Conservation (phyloP, 306 rosid species). For the Comarum palustre region DNA sequence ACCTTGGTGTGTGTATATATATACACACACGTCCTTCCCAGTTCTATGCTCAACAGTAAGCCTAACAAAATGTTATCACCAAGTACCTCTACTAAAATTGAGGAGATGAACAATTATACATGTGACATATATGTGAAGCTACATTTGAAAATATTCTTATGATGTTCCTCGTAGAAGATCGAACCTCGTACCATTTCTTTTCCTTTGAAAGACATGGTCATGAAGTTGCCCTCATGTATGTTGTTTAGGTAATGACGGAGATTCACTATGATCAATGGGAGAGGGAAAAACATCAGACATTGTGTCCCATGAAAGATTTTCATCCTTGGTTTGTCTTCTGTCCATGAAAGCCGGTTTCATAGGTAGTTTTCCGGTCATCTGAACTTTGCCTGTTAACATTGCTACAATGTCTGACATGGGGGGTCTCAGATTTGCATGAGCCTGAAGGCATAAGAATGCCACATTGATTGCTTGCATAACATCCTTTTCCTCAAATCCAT, state of each 20-base stretch:
- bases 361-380: slow-evolving; percentile 46
- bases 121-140: background rate
- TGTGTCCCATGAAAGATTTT: slow-evolving; percentile 52
- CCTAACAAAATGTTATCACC: background rate
- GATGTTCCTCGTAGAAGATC: background rate
- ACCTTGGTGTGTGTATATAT: too few species aligned
- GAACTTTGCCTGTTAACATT: slow-evolving; percentile 56
- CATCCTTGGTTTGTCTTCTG: slow-evolving; percentile 43
- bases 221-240: slow-evolving; percentile 11
- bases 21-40: too few species aligned
- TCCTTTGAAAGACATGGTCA: background rate
- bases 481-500: slow-evolving; percentile 53
- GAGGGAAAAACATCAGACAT: slow-evolving; percentile 43
- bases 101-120: background rate
- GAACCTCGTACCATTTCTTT: background rate
- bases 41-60: background rate
- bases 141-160: background rate
- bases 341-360: slow-evolving; percentile 53
- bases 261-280: slow-evolving; percentile 35
- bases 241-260: slow-evolving; percentile 33
- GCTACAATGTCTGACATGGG: slow-evolving; percentile 85
- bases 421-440: slow-evolving; percentile 65
- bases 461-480: slow-evolving; percentile 65
- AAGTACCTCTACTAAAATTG: background rate
- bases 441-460: slow-evolving; percentile 69